Percentiles rank a stretch among this genome's conserved stretches.
These are phyloP conservation scores for Thielaviopsis euricoi DNA, from an alignment of 2,329 filamentous ascomycete genomes.

Conservation along the genomic window DNA sequence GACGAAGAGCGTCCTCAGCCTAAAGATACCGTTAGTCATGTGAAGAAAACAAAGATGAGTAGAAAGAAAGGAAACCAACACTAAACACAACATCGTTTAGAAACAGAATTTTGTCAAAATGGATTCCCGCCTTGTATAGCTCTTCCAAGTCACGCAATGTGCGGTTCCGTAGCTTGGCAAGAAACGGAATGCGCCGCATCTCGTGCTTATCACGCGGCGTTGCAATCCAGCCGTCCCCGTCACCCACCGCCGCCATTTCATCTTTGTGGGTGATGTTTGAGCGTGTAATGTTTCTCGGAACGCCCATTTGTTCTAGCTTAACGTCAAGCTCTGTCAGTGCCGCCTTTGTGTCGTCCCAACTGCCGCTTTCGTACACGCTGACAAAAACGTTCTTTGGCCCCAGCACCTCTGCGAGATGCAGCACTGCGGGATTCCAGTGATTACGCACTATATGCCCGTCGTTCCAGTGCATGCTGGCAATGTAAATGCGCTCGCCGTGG, in stretches of 20 bases:
- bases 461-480: slow-evolving; percentile 55
- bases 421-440: slow-evolving; percentile 45
- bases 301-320: slow-evolving; percentile 32
- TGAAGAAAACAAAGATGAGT: not conserved
- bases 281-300: slow-evolving; percentile 37
- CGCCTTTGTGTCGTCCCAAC: slow-evolving; percentile 50
- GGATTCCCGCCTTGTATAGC: slow-evolving; percentile 31
- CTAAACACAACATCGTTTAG: slow-evolving; percentile 48
- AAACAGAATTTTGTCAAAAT: slow-evolving; percentile 42
- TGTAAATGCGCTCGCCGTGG: slow-evolving; percentile 37
- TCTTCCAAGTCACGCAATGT: slow-evolving; percentile 42
- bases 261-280: slow-evolving; percentile 43
- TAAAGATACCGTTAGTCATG: slow-evolving; percentile 14
- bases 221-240: slow-evolving; percentile 43
- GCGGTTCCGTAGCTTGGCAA: slow-evolving; percentile 46
- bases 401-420: slow-evolving; percentile 37
- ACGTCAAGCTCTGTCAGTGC: slow-evolving; percentile 39
- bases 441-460: slow-evolving; percentile 40
- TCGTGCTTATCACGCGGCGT: slow-evolving; percentile 37
- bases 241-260: slow-evolving; percentile 29
- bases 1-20: slow-evolving; percentile 36
- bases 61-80: slow-evolving; percentile 20
- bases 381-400: slow-evolving; percentile 51
- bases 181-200: slow-evolving; percentile 50
- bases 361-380: slow-evolving; percentile 51